phyloP scores from a whole-genome alignment of 2,329 filamentous ascomycete genomes.

The Leptographium radiaticola region DNA sequence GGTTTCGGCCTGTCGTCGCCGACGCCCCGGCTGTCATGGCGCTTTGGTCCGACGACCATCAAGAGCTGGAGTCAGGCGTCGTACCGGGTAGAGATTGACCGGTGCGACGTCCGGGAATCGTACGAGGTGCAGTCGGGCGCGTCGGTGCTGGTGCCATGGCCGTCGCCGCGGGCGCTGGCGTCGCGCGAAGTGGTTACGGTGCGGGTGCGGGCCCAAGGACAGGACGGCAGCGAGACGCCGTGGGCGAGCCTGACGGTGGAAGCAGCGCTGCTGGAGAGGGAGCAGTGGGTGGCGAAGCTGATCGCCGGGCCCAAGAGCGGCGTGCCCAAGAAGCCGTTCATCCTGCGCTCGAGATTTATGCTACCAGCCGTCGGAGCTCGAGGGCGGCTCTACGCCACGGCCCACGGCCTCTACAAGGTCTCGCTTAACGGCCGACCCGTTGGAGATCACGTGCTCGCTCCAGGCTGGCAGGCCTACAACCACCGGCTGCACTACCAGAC shows the following conservation, averaged over 20 bases:
- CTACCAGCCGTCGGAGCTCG: not conserved
- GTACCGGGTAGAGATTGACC: slow-evolving; percentile 10
- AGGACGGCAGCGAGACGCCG: not conserved
- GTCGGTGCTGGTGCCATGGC: slow-evolving; percentile 24
- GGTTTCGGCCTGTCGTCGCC: slow-evolving; percentile 11
- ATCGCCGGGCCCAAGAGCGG: not conserved
- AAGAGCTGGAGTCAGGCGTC: slow-evolving; percentile 9
- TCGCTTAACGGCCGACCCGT: slow-evolving; percentile 22
- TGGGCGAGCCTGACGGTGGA: slow-evolving; percentile 8
- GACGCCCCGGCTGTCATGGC: slow-evolving; percentile 13
- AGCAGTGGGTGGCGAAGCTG: slow-evolving; percentile 6
- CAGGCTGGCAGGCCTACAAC: slow-evolving; percentile 29
- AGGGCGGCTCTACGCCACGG: slow-evolving; percentile 22
- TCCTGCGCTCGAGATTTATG: slow-evolving; percentile 6
- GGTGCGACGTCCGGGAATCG: not conserved
- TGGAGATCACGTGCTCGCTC: slow-evolving; percentile 20
- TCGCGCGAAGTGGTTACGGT: slow-evolving; percentile 8
- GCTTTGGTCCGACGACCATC: slow-evolving; percentile 4
- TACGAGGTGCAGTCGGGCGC: slow-evolving; percentile 4
- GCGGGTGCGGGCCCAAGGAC: slow-evolving; percentile 6
- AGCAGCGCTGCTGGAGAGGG: slow-evolving; percentile 5
- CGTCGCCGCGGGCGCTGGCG: slow-evolving; percentile 8
- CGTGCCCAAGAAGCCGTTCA: slow-evolving; percentile 3
- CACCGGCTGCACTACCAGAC: slow-evolving; percentile 27
- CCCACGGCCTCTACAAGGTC: slow-evolving; percentile 20